Evolutionary conservation across 257 asterid genomes (phyloP).

Genomic region (Gentiana macrophylla): DNA sequence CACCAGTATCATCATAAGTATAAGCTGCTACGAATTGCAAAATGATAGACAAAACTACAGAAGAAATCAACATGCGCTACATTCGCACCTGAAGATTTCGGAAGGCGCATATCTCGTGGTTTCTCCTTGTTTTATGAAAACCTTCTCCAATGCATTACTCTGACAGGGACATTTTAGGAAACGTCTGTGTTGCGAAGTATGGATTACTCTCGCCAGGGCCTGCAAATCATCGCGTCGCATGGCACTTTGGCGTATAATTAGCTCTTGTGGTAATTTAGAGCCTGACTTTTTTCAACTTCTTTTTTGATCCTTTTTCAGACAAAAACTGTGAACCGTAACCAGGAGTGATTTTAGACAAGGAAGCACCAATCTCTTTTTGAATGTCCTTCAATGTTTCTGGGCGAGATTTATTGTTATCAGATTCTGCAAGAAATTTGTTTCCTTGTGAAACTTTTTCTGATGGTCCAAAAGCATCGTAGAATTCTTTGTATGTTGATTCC

Average conservation of each 20-base stretch:
- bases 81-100: background rate
- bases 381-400: slow-evolving; percentile 61
- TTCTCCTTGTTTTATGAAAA: slow-evolving; percentile 1
- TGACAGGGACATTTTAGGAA: slow-evolving; percentile 2
- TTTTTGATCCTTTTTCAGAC: slow-evolving; percentile 51
- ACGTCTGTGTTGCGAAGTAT: slow-evolving; percentile 5
- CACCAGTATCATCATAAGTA: no score
- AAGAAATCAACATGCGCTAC: background rate
- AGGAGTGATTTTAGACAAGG: slow-evolving; percentile 32
- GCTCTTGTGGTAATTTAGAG: slow-evolving; percentile 24
- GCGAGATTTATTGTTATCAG: slow-evolving; percentile 30
- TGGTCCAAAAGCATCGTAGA: slow-evolving; percentile 64
- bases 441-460: slow-evolving; percentile 40
- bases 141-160: background rate
- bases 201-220: slow-evolving; percentile 24
- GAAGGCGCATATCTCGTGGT: background rate
- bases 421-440: slow-evolving; percentile 47
- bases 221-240: slow-evolving; percentile 12
- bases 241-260: slow-evolving; percentile 18
- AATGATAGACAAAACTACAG: background rate
- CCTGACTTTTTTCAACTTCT: slow-evolving; percentile 26
- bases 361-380: slow-evolving; percentile 60
- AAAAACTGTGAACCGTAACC: slow-evolving; percentile 43
- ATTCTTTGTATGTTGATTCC: slow-evolving; percentile 58
- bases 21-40: background rate